phyloP scores from a whole-genome alignment of 208 protist species.

The Porcisia hertigi region DNA sequence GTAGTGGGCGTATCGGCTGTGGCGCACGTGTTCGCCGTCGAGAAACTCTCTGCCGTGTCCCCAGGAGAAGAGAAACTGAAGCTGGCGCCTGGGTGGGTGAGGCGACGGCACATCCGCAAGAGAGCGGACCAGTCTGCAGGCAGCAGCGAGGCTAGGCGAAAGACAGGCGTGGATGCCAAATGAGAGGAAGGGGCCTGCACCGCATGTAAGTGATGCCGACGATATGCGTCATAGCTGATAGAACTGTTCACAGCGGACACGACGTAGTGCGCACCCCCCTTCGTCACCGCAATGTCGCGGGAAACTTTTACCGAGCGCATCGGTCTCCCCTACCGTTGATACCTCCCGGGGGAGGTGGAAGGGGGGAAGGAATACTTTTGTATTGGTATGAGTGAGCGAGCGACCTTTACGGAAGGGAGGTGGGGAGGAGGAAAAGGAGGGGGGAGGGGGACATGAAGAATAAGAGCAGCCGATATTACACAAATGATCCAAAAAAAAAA shows the following conservation, averaged over 20 bases:
- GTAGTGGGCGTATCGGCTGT: background rate
- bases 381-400: background rate
- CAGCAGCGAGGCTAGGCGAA: constrained; percentile 55
- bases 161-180: constrained; percentile 8
- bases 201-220: background rate
- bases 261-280: constrained; percentile 43
- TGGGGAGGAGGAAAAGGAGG: no score
- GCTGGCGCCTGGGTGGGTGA: constrained; percentile 38
- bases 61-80: constrained; percentile 77
- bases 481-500: no score
- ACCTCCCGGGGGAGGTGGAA: background rate
- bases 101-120: constrained; percentile 45
- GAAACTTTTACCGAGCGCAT: constrained; percentile 61
- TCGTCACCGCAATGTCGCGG: constrained; percentile 32
- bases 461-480: background rate
- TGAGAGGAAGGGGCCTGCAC: background rate
- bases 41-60: constrained; percentile 12
- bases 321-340: background rate
- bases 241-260: constrained; percentile 43
- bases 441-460: background rate
- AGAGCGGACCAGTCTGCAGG: constrained; percentile 47
- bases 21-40: background rate
- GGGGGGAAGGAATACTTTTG: background rate
- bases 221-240: constrained; percentile 42
- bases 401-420: background rate